Conservation (phyloP, 306 rosid species). For the Fragaria iinumae region DNA sequence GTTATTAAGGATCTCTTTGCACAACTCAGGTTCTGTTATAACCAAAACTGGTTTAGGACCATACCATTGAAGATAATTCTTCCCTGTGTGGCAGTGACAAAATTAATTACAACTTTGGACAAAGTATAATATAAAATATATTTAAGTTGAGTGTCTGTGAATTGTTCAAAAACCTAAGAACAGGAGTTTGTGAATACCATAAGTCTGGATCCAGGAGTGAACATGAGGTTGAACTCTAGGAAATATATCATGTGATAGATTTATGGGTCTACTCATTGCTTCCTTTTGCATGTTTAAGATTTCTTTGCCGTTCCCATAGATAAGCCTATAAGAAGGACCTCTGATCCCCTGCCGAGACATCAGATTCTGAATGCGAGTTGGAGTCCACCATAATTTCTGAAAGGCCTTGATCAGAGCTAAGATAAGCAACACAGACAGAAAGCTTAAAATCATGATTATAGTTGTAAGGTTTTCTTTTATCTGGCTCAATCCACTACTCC, state of each 20-base stretch:
- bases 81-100: constrained; percentile 24
- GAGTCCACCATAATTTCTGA: constrained; percentile 36
- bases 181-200: background rate
- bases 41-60: constrained; percentile 31
- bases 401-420: constrained; percentile 9
- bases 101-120: background rate
- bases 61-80: constrained; percentile 33
- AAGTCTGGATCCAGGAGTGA: constrained; percentile 13
- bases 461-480: background rate
- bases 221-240: constrained; percentile 28
- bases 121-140: background rate
- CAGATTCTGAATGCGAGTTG: constrained; percentile 13
- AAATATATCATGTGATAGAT: constrained; percentile 24
- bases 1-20: constrained; percentile 31
- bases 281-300: constrained; percentile 19
- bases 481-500: background rate
- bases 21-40: constrained; percentile 29
- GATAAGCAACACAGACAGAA: background rate
- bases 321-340: constrained; percentile 35
- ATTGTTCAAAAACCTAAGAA: too few species aligned
- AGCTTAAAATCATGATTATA: background rate
- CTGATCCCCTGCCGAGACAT: constrained; percentile 29
- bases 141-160: too few species aligned
- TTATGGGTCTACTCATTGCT: constrained; percentile 19
- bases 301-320: constrained; percentile 26